Base-by-base conservation (phyloP, 1,284 basidiomycete species). In the Cryptococcus sp. region DNA sequence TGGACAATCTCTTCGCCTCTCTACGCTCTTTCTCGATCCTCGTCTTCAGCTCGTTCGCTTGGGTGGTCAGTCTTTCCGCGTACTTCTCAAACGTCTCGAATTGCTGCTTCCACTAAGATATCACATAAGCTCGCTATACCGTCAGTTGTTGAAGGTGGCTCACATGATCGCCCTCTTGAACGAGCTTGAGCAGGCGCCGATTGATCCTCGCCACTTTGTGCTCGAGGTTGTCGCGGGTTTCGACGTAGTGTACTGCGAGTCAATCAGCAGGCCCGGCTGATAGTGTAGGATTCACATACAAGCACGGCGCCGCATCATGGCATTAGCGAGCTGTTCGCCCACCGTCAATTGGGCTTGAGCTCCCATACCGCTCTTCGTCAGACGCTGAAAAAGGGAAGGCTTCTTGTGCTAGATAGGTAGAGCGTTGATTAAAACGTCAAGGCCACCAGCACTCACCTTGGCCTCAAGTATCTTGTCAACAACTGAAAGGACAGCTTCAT, bases 151-250 rank as follows among this genome's bases (percentile, higher is more conserved):
- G 8, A 26, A 16, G 13, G 37, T 23, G 17, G 60, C 70, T 61
- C 38, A 74, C 73, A 61, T 78, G 75, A 46, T 81, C 79, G 43
- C 75, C 76, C 56, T 81, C 80, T 58, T 76, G 74, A 57, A 80
- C 73, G 46, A 81, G 72, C 66, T 78, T 78, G 26, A 78, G 76
- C 5, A 81, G 70, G 5, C 79, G 64, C n/a, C 65, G 58, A 22
- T 73, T 74, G 61, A 77, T 72, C 29, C 68, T 70, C 8, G 73
- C 69, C 6, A 78, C 91, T 82, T 91, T 93, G 53, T 89, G 89
- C 80, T 93, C 91, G 25, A 93, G 83, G 69, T 93, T 90, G 73
- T 93, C 91, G 47, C 91, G 85, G 17, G 91, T 90, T 70, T 96
- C 93, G 41, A 95, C 92, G 69, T 95, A 95, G 53, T 91, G 91